Conservation (phyloP, 129 eudicot genomes). For the Artemisia tridentata region DNA sequence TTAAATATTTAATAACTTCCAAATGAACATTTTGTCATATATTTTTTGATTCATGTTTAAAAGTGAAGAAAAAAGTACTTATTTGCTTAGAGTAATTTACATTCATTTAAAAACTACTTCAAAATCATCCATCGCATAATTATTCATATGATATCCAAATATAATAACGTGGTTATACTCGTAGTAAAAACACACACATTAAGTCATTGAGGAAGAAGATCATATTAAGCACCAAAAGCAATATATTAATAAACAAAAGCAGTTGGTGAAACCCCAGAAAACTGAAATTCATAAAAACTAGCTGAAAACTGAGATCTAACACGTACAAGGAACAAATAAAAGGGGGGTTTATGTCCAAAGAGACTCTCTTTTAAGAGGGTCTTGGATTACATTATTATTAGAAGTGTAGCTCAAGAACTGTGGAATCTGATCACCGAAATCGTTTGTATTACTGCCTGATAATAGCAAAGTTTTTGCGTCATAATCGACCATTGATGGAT, state of each 20-base stretch:
- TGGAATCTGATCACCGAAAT: conserved; percentile 44
- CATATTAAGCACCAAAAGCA: conserved; percentile 38
- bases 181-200: not conserved
- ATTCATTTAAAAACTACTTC: not conserved
- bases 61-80: not conserved
- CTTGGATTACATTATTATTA: conserved; percentile 67
- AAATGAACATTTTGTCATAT: too few relatives aligned
- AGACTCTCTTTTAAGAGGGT: conserved; percentile 90
- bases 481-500: conserved; percentile 32
- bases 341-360: conserved; percentile 65
- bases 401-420: conserved; percentile 63
- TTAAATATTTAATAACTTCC: too few relatives aligned
- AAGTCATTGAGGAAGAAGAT: conserved; percentile 22
- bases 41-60: too few relatives aligned
- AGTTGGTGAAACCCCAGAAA: conserved; percentile 36
- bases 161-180: not conserved
- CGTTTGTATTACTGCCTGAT: conserved; percentile 33
- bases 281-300: conserved; percentile 32
- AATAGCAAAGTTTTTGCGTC: conserved; percentile 57
- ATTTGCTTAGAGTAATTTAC: not conserved
- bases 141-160: not conserved
- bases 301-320: conserved; percentile 29
- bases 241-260: conserved; percentile 41
- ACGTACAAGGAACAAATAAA: conserved; percentile 1
- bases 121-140: too few relatives aligned